Base-by-base conservation (phyloP, 2,329 filamentous ascomycete genomes). In the Aspergillaceae sp. region DNA sequence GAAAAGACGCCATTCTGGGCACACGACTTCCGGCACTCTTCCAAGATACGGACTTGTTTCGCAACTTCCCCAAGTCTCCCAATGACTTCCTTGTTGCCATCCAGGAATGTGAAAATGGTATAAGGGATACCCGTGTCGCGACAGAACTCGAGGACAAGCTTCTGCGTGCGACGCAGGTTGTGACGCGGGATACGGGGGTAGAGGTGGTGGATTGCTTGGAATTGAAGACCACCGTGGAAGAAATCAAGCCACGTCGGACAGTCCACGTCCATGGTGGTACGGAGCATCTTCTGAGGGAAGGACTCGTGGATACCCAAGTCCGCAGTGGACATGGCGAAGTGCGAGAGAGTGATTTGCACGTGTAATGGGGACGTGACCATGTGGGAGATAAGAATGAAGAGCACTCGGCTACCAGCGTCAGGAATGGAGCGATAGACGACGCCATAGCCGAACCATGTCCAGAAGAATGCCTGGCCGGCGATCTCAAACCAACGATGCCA, bases 231-330 rank as follows among this genome's bases (percentile, higher is more conserved):
- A 26, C 88, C 88, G 56, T 94, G 88, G 65, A 94, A 79, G 62
- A 89, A 94, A 62, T 94, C 88, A 8, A 94, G 74, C 88, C 89
- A 94, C 8, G 77, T 74, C 0, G 88, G 87, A 60, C 88, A 94
- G 62, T 92, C 87, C 26, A 94, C 82, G 53, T 94, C 88, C 88
- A 95, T 94, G 8, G 89, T 94, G 1, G 89, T 95, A 55, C 90
- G 83, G 40, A 95, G 75, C 84, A 94, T 92, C 65, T 84, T 86
- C 67, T 94, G 88, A 0, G 89, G 82, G 64, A 95, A 95, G 0
- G 86, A 92, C 64, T 95, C 89, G 43, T 83, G 75, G 1, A 85
- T 81, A 0, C 90, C 90, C 8, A 95, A 74, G 57, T 95, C 87
- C 7, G 86, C 78, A 0, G 89, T 95, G 56, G 86, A 91, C 89